Conservation (phyloP, 2,329 filamentous ascomycete species). For the Ophiostoma triangulosporum region DNA sequence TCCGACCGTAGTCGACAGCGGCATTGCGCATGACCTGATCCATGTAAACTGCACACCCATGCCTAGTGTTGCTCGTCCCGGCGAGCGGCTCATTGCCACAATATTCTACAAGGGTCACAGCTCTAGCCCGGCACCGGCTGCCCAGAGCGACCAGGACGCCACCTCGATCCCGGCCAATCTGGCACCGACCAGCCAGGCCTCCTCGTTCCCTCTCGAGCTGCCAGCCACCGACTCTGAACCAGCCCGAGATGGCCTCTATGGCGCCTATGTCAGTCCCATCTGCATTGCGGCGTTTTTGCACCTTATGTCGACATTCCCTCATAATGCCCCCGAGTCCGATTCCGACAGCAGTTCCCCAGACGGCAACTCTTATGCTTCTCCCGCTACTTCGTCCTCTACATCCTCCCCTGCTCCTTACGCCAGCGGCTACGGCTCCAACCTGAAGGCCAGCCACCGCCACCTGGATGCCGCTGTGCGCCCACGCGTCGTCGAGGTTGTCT, state of each 20-base stretch:
- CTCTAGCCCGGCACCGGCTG: constrained; percentile 16
- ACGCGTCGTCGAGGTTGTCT: constrained; percentile 50
- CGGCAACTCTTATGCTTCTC: neutral
- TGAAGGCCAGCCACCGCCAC: constrained; percentile 49
- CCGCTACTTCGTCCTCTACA: neutral
- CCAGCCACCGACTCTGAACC: constrained; percentile 12
- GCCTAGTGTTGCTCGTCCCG: constrained; percentile 26
- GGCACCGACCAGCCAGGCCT: constrained; percentile 41
- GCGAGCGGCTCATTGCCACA: constrained; percentile 45
- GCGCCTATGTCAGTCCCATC: constrained; percentile 50
- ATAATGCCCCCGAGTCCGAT: constrained; percentile 20
- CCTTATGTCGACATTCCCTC: constrained; percentile 49
- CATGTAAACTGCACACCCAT: constrained; percentile 48
- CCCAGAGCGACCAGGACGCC: constrained; percentile 13
- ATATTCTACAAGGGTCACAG: constrained; percentile 44
- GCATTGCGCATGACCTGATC: constrained; percentile 46
- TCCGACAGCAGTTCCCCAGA: neutral
- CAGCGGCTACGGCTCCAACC: constrained; percentile 24
- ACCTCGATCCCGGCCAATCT: constrained; percentile 37
- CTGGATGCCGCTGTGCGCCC: constrained; percentile 48
- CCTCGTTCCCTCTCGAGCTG: constrained; percentile 20
- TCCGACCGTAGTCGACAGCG: constrained; percentile 47
- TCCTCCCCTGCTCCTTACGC: neutral
- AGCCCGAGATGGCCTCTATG: constrained; percentile 50
- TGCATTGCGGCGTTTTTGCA: constrained; percentile 54